Conservation (phyloP, 2,329 filamentous ascomycete genomes). For the Xylariaceae sp. region DNA sequence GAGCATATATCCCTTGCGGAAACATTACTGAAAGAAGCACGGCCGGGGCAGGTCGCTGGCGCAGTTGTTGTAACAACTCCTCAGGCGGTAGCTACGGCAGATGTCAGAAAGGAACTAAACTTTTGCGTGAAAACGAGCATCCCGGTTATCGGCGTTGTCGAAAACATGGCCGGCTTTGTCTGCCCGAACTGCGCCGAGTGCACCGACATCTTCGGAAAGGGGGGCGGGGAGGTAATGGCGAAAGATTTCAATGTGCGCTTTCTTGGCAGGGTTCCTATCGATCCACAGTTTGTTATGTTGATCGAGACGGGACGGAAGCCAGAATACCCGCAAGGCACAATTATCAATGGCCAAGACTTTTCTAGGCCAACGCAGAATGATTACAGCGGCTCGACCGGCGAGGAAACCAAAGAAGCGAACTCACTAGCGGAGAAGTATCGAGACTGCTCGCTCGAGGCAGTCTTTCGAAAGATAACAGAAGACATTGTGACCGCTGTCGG, state of each 20-base stretch:
- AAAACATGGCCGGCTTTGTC: conserved; percentile 97
- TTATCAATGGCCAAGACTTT: conserved; percentile 63
- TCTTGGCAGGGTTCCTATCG: conserved; percentile 86
- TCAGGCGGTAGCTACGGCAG: conserved; percentile 89
- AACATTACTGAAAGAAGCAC: conserved; percentile 71
- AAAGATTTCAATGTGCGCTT: conserved; percentile 83
- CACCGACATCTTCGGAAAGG: conserved; percentile 91
- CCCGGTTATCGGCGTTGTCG: conserved; percentile 83
- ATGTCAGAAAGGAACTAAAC: conserved; percentile 93
- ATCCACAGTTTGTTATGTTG: conserved; percentile 87
- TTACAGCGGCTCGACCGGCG: conserved; percentile 32
- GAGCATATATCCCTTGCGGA: conserved; percentile 96
- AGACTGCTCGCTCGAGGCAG: conserved; percentile 70
- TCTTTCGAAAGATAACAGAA: conserved; percentile 70
- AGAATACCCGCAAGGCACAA: conserved; percentile 71
- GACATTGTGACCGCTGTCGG: conserved; percentile 51
- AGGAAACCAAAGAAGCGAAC: conserved; percentile 46
- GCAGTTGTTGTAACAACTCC: conserved; percentile 96
- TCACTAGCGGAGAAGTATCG: conserved; percentile 74
- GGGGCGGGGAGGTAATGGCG: conserved; percentile 89
- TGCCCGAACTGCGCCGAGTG: conserved; percentile 82
- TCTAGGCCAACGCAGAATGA: conserved; percentile 44
- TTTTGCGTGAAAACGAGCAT: conserved; percentile 88
- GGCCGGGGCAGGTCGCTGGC: conserved; percentile 74
- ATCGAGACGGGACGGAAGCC: conserved; percentile 76